Evolutionary conservation across 495 filamentous ascomycete species (phyloP), one percentile per base, ranked within the genome.

Genomic region (Trichoderma parareesei): DNA sequence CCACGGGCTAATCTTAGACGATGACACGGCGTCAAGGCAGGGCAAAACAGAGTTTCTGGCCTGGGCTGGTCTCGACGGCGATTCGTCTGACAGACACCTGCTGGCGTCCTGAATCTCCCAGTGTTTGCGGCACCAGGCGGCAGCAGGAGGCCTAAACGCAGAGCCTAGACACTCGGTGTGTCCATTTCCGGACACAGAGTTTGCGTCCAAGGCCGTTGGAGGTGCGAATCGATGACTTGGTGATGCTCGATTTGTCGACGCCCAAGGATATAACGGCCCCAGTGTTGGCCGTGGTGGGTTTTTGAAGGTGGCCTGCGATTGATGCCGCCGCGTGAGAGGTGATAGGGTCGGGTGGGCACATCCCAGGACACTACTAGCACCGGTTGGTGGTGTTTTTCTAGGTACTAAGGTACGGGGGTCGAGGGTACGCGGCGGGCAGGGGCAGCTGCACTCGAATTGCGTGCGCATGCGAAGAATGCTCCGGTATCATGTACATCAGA

Each of bases 111-210:
- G 10, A 18, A 55, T 27, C 27, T 27, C 27, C 27, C 27, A 27
- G 27, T 57, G 53, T 35, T 57, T 57, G 27, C 53, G 18, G 20
- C 53, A 37, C 7, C 53, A 20, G 10, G 44, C 44, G 44, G 44
- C 44, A 48, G 44, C 44, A 48, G 53, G 20, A 57, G 27, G 53
- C 53, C 53, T 57, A 41, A 57, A 57, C 11, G 53, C 48, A 43
- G 27, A 9, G 42, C 42, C 42, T 43, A 48, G 44, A 18, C 11
- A 48, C 44, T 16, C 3, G 40, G 40, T 41, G 40, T 41, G 40
- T 6, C 27, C 44, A 48, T 16, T 9, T 48, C 11, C 40, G 11
- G 40, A 41, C 11, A 41, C 11, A 41, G 40, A 41, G 40, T 41
- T 41, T 41, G 40, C 11, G 6, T 41, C 6, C 11, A 11, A 6